Evolutionary conservation across 805 yeast genomes (phyloP).

Genomic region (Yarrowia divulgata): DNA sequence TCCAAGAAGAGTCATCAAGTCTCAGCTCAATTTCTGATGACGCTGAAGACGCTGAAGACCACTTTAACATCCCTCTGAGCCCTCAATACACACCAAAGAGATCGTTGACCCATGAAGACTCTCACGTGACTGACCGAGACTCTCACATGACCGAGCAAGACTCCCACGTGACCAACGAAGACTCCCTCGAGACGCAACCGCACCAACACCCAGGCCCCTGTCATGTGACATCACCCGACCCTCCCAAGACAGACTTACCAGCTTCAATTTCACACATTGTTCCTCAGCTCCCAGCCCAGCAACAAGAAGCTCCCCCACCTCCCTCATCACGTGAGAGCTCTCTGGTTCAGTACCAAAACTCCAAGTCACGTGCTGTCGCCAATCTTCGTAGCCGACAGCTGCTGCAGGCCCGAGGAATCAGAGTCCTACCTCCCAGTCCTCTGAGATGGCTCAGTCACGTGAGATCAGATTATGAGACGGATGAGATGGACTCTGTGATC

Average conservation of each 20-base stretch:
- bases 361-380: slow-evolving; percentile 9
- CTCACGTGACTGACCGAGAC: not conserved
- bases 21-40: too few relatives aligned
- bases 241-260: not conserved
- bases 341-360: not conserved
- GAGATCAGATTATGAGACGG: not conserved
- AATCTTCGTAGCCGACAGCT: not conserved
- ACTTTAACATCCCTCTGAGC: not conserved
- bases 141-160: too few relatives aligned
- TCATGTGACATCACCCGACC: not conserved
- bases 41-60: not conserved
- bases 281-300: not conserved
- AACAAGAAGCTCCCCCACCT: not conserved
- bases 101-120: too few relatives aligned
- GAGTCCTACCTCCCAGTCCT: slow-evolving; percentile 8
- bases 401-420: not conserved
- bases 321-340: not conserved
- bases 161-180: not conserved
- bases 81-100: not conserved
- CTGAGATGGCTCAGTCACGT: not conserved
- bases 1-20: too few relatives aligned
- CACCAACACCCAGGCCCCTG: too few relatives aligned
- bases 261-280: not conserved
- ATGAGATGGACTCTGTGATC: too few relatives aligned
- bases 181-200: not conserved